phyloP scores from a whole-genome alignment of 75 land plant species.

The Larix kaempferi region DNA sequence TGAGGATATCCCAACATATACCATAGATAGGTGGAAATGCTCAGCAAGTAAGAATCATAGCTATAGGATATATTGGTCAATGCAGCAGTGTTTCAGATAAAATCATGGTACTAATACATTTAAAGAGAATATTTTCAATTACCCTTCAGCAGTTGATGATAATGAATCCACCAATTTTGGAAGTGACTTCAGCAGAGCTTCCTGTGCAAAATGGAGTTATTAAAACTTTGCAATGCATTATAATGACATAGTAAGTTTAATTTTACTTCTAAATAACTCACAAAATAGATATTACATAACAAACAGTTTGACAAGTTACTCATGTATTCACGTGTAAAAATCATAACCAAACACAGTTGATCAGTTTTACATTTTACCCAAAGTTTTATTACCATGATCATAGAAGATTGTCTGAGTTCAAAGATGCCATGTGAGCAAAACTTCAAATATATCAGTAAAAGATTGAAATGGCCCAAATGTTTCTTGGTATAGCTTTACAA shows the following conservation, averaged over 20 bases:
- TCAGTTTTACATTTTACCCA: background rate
- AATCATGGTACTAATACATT: background rate
- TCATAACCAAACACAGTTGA: background rate
- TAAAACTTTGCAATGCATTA: background rate
- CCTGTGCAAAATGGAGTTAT: conserved; percentile 41
- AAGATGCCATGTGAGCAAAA: background rate
- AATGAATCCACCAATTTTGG: conserved; percentile 67
- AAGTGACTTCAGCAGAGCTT: conserved; percentile 76
- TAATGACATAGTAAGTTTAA: background rate
- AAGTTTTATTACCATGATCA: background rate
- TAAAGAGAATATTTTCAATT: conserved; percentile 12
- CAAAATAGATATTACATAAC: background rate
- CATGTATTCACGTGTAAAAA: background rate
- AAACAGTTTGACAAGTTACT: background rate
- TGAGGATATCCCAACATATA: background rate
- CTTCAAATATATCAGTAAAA: background rate
- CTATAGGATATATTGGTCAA: background rate
- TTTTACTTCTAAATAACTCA: background rate
- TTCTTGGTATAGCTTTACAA: background rate
- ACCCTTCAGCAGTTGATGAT: conserved; percentile 74
- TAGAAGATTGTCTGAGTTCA: background rate
- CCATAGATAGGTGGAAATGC: background rate
- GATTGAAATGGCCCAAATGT: background rate
- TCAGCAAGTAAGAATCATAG: background rate
- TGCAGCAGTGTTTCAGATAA: background rate